These are phyloP conservation scores for Tetraselmis striata DNA, from an alignment of 139 green algal genomes.

Conservation along the genomic window DNA sequence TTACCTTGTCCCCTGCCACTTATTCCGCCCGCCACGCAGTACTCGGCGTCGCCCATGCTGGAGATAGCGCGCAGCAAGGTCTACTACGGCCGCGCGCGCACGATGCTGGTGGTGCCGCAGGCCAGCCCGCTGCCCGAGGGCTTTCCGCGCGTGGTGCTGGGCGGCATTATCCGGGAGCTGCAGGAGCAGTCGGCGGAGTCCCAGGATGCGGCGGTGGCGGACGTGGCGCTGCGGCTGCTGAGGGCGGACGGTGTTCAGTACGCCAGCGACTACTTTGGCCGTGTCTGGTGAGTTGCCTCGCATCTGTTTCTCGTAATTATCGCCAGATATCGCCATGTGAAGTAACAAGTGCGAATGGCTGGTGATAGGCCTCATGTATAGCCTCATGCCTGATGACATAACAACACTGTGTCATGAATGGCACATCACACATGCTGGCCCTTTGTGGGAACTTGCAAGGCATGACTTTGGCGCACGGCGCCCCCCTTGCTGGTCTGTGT, in stretches of 20 bases:
- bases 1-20: too few species aligned
- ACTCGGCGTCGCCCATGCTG: background rate
- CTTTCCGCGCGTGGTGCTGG: background rate
- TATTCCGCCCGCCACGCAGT: too few species aligned
- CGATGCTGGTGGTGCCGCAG: background rate
- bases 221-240: background rate
- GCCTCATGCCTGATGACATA: too few species aligned
- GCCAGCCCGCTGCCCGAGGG: background rate
- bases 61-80: background rate
- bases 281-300: background rate
- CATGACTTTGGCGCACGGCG: too few species aligned
- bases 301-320: too few species aligned
- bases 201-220: background rate
- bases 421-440: too few species aligned
- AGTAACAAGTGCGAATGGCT: too few species aligned
- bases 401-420: too few species aligned
- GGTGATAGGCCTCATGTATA: too few species aligned
- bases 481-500: too few species aligned
- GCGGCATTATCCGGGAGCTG: background rate
- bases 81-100: background rate
- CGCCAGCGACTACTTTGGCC: background rate
- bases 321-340: too few species aligned
- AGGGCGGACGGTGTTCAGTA: background rate
- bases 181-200: background rate
- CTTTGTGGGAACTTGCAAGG: too few species aligned